Evolutionary conservation across 169 alveolate species (phyloP).

Genomic region (Besnoitia besnoiti): DNA sequence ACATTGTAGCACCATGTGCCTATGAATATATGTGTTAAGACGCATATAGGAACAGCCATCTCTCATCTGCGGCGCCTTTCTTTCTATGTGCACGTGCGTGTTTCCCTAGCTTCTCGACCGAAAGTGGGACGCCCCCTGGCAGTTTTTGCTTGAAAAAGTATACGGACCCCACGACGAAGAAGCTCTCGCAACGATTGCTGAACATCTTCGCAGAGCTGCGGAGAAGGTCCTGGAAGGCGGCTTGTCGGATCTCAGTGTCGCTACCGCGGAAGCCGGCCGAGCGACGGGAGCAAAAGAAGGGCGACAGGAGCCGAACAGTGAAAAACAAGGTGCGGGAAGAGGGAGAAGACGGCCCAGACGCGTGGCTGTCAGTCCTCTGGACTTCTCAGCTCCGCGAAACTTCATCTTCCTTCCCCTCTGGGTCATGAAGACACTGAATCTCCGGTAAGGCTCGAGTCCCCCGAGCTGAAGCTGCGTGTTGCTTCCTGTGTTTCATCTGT

Average conservation of each 20-base stretch:
- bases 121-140: constrained; percentile 32
- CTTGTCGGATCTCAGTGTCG: too few species aligned
- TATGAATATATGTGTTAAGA: not conserved
- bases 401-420: constrained; percentile 25
- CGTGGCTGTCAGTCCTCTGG: not conserved
- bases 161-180: not conserved
- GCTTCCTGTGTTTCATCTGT: too few species aligned
- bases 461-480: not conserved
- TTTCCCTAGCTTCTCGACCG: not conserved
- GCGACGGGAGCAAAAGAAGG: not conserved
- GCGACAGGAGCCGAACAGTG: not conserved
- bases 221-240: not conserved
- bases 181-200: not conserved
- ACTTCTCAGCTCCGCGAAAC: constrained; percentile 20
- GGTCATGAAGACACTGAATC: constrained; percentile 1
- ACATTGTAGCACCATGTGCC: too few species aligned
- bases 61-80: not conserved
- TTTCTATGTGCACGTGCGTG: too few species aligned
- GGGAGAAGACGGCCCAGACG: not conserved
- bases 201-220: not conserved
- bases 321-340: not conserved
- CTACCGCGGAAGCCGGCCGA: too few species aligned
- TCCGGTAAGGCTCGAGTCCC: not conserved
- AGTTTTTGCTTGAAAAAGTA: constrained; percentile 15
- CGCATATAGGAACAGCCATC: not conserved